A percentile compares a stretch with the other conserved stretches of the same genome.
Conservation (phyloP, 441 rosid species). For the Adansonia madagascariensis region DNA sequence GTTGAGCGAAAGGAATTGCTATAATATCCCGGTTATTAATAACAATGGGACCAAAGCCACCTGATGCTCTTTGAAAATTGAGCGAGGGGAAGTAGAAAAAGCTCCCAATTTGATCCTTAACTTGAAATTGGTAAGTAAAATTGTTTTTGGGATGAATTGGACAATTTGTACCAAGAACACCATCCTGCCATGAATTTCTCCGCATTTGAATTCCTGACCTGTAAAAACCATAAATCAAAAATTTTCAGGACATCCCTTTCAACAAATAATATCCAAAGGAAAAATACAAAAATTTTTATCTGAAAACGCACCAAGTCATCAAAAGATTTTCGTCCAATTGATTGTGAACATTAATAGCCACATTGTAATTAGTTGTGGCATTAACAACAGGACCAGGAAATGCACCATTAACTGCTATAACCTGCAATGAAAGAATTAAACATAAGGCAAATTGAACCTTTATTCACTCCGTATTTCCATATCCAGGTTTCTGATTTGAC, state of each 20-base stretch:
- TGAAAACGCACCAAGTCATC: slow-evolving; percentile 68
- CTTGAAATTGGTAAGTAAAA: slow-evolving; percentile 80
- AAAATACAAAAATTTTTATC: not conserved
- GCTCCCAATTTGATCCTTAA: slow-evolving; percentile 95
- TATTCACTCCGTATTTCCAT: not conserved
- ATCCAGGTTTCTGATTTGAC: not conserved
- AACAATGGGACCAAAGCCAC: slow-evolving; percentile 83
- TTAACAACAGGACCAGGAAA: slow-evolving; percentile 84
- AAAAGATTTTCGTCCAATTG: slow-evolving; percentile 74
- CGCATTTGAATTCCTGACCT: slow-evolving; percentile 92
- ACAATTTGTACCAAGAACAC: slow-evolving; percentile 85
- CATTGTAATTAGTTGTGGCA: slow-evolving; percentile 76
- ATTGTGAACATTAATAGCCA: slow-evolving; percentile 65
- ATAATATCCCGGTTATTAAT: slow-evolving; percentile 64
- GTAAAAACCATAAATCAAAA: slow-evolving; percentile 22
- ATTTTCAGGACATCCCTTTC: slow-evolving; percentile 5
- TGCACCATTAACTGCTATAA: slow-evolving; percentile 71
- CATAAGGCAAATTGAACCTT: not conserved
- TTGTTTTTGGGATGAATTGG: slow-evolving; percentile 68
- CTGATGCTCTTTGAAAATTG: slow-evolving; percentile 85
- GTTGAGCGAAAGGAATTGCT: slow-evolving; percentile 74
- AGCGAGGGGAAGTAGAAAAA: slow-evolving; percentile 82
- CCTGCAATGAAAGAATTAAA: slow-evolving; percentile 48
- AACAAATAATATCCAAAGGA: not conserved
- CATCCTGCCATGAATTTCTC: slow-evolving; percentile 90